Evolutionary conservation across 495 filamentous ascomycete genomes (phyloP), one percentile per base, ranked within the genome.

Genomic region (Penicillium paxilli): DNA sequence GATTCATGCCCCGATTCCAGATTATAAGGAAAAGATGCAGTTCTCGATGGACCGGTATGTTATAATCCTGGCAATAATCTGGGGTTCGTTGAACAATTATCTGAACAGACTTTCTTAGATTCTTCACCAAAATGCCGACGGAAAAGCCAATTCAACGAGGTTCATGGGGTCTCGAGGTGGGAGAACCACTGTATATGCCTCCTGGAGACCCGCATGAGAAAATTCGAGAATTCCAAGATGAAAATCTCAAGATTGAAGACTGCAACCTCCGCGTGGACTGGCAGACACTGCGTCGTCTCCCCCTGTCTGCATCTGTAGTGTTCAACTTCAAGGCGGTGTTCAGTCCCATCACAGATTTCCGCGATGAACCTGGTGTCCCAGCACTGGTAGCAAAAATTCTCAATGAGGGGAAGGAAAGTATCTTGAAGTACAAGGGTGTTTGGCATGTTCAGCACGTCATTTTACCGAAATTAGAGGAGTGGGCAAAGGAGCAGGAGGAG

Each of bases 261-360:
- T 77, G 87, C 58, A 70, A 86, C 51, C 79, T 96, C 12, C 83
- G 92, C n/a, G 91, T 94, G 2, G 92, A 96, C 66, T 94, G 91
- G 89, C 92, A 96, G 70, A 96, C 92, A 0, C 78, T 96, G 16
- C 84, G 92, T 11, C 81, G 92, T 22, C 74, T 96, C 1, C 92
- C 92, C 2, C 69, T 96, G 4, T 88, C 86, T 0, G 89, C 81
- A 0, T 85, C 80, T 0, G 72, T 96, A 8, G 81, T 90, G 2
- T 96, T 96, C 72, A 96, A 96, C 65, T 96, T 92, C 82, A 96
- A 94, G 64, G 92, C 87, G 0, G 66, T 96, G 0, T 96, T 96
- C 72, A 94, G 90, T 2, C 87, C 88, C 0, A 67, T 96, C 0
- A 64, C 74, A 16, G 85, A 89, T 58, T 85, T 96, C 54, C 73